These are phyloP conservation scores for Insectozyma bohioensis DNA, from an alignment of 1,139 yeast species.

Conservation along the genomic window DNA sequence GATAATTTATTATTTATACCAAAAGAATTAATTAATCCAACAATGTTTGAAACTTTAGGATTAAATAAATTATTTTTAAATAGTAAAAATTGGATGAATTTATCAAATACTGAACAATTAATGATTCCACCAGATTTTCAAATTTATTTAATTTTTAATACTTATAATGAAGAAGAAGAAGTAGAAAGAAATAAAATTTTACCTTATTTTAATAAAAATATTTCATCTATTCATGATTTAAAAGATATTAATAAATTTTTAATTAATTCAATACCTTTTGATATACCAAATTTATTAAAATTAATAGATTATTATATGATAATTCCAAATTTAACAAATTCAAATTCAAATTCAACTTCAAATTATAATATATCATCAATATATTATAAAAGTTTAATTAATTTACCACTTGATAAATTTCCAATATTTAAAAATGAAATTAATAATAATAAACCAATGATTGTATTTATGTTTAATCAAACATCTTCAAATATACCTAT, in stretches of 20 bases:
- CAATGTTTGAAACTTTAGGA: constrained; percentile 22
- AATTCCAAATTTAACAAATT: constrained; percentile 21
- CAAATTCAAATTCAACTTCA: constrained; percentile 9
- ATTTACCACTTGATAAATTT: constrained; percentile 17
- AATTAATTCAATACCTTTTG: constrained; percentile 33
- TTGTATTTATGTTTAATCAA: constrained; percentile 34
- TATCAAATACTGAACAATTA: constrained; percentile 14
- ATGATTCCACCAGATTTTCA: constrained; percentile 25
- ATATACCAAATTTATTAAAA: constrained; percentile 29
- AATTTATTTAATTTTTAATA: constrained; percentile 36
- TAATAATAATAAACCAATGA: constrained; percentile 26
- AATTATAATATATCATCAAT: constrained; percentile 16
- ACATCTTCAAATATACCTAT: constrained; percentile 12
- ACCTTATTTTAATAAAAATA: constrained; percentile 1
- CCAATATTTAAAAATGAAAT: constrained; percentile 24
- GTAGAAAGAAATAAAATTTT: constrained; percentile 12
- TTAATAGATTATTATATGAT: constrained; percentile 34
- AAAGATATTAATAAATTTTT: constrained; percentile 24
- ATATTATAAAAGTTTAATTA: constrained; percentile 20
- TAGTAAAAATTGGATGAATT: constrained; percentile 12
- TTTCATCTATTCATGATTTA: not conserved
- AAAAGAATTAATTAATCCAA: constrained; percentile 20
- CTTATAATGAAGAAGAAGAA: constrained; percentile 12
- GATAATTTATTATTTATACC: constrained; percentile 24
- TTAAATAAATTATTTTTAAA: constrained; percentile 18